These are phyloP conservation scores for Corylus heterophylla DNA, from an alignment of 306 rosid species.

Conservation along the genomic window DNA sequence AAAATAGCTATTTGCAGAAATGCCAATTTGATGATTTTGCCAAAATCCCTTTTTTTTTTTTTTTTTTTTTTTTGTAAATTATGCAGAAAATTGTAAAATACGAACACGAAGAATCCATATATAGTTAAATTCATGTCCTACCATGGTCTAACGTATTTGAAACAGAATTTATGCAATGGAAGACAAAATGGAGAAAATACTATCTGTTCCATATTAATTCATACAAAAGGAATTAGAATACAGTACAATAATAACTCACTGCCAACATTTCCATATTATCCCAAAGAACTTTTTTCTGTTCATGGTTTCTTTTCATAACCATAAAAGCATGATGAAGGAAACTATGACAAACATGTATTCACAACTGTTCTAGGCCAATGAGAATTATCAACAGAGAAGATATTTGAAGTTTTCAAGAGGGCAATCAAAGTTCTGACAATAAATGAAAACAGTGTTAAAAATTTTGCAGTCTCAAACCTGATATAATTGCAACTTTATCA, in stretches of 20 bases:
- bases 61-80: neutral
- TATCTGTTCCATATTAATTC: neutral
- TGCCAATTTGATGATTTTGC: neutral
- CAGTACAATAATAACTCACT: neutral
- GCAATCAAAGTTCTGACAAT: neutral
- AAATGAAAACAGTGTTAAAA: neutral
- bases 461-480: conserved; percentile 48
- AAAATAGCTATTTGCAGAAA: neutral
- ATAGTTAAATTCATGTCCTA: neutral
- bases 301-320: neutral
- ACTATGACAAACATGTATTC: neutral
- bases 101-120: neutral
- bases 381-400: neutral
- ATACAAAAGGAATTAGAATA: neutral
- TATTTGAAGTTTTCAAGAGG: neutral
- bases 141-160: neutral
- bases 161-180: neutral
- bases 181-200: neutral
- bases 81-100: neutral
- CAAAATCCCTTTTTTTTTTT: neutral
- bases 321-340: neutral
- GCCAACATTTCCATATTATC: neutral
- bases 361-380: neutral
- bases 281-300: neutral
- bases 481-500: conserved; percentile 86